Evolutionary conservation across 345 rosid species (phyloP), one percentile per base, ranked within the genome.

Genomic region (Stellera chamaejasme): DNA sequence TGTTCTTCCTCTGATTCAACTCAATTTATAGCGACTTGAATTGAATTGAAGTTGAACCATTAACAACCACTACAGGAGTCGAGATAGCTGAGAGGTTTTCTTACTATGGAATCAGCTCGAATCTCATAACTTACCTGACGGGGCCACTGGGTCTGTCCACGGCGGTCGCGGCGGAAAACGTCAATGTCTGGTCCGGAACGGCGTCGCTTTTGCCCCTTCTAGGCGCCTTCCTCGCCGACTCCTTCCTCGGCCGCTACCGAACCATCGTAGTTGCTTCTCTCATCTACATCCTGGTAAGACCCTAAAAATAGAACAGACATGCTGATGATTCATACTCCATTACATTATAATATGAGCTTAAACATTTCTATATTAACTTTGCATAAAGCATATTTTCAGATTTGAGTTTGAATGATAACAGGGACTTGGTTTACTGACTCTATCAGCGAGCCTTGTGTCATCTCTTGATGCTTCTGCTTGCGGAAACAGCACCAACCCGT

Each of bases 341-440:
- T 5, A 32, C 9, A 19, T 32, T 32, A 32, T 32, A 5, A 32
- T 32, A 8, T 19, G 23, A 19, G 23, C 23, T 19, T 5, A 32
- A 8, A 32, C 39, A 32, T 32, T 32, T 32, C 39, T 32, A 4
- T 32, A 8, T 32, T 32, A 8, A 32, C 23, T 32, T 32, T 32
- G 39, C 1, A 32, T 32, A 32, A 4, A 32, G 23, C 39, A 32
- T 32, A 32, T 32, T 32, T 32, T 32, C 39, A 32, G 41, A 60
- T 36, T 57, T 53, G 53, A 19, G 16, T 49, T 66, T 47, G 26
- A 49, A 11, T 46, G 42, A 11, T 13, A 50, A 3, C 66, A 75
- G 80, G 83, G 78, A 9, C 68, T 79, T 42, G 78, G 74, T 55
- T 68, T 72, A 68, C 52, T 79, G 64, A 65, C 83, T 4, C 59